These are phyloP conservation scores for Phytophthora pini DNA, from an alignment of 352 stramenopile genomes.

Conservation along the genomic window DNA sequence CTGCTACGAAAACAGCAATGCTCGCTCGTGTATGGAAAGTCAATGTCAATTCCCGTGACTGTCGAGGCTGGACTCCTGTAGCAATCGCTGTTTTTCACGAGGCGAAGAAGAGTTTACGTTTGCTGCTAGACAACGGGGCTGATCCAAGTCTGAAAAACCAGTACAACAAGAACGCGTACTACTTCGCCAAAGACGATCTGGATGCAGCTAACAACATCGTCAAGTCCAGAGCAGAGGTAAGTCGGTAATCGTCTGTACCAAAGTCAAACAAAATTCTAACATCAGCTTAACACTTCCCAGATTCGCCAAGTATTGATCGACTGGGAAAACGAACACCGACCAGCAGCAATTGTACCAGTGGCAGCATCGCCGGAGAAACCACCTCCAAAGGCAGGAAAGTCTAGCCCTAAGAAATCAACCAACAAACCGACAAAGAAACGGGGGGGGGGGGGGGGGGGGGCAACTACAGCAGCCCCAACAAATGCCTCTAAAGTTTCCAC, in stretches of 20 bases:
- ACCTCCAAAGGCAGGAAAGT: conserved; percentile 25
- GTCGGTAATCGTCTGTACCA: conserved; percentile 6
- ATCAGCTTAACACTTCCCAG: conserved; percentile 20
- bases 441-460: no score
- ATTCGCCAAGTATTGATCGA: conserved; percentile 74
- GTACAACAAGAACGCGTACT: conserved; percentile 92
- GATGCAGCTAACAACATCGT: conserved; percentile 87
- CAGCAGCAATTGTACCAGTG: conserved; percentile 11
- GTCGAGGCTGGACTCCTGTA: conserved; percentile 87
- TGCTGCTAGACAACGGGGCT: conserved; percentile 81
- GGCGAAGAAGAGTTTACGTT: conserved; percentile 66
- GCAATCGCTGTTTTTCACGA: conserved; percentile 91
- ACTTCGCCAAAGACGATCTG: conserved; percentile 90
- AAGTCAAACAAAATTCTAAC: neutral
- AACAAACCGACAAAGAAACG: conserved; percentile 26
- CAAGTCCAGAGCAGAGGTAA: conserved; percentile 71
- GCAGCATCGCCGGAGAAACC: neutral
- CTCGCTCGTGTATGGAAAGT: conserved; percentile 63
- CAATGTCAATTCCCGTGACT: conserved; percentile 79
- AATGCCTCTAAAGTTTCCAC: conserved; percentile 19
- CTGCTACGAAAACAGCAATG: conserved; percentile 34
- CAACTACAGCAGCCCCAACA: conserved; percentile 10
- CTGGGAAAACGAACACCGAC: conserved; percentile 67
- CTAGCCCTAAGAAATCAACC: conserved; percentile 27
- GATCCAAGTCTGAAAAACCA: conserved; percentile 89